phyloP scores from a whole-genome alignment of 2,329 filamentous ascomycete species.

The Aspergillus fructus region DNA sequence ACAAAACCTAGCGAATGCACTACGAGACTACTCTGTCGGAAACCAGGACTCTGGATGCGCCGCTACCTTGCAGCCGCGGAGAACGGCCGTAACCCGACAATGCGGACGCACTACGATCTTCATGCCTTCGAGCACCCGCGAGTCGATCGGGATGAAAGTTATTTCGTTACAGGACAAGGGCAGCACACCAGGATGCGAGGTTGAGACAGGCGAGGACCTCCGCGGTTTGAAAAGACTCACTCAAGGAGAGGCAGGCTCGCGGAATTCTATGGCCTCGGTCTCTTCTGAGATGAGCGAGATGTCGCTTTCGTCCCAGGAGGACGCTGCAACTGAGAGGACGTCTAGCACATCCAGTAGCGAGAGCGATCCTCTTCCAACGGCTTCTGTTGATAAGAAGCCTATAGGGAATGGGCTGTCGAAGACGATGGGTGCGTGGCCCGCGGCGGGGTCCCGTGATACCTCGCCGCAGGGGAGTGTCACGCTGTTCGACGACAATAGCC shows the following conservation, averaged over 20 bases:
- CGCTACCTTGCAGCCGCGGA: conserved; percentile 60
- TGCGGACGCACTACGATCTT: conserved; percentile 65
- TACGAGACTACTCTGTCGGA: conserved; percentile 65
- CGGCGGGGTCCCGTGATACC: conserved; percentile 39
- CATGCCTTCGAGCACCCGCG: conserved; percentile 64
- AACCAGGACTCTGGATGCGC: conserved; percentile 59
- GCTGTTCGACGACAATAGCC: conserved; percentile 57
- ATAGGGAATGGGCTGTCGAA: conserved; percentile 26
- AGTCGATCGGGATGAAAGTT: conserved; percentile 64
- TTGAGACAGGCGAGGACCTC: conserved; percentile 31
- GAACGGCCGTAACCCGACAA: conserved; percentile 60
- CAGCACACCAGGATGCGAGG: conserved; percentile 27
- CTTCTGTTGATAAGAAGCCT: conserved; percentile 31
- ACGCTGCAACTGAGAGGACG: conserved; percentile 13
- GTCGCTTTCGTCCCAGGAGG: conserved; percentile 35
- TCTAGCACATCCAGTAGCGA: conserved; percentile 22
- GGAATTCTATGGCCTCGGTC: conserved; percentile 36
- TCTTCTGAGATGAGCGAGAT: conserved; percentile 36
- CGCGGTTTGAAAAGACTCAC: conserved; percentile 1
- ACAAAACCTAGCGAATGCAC: conserved; percentile 56
- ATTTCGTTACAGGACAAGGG: conserved; percentile 52
- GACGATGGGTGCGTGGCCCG: conserved; percentile 36
- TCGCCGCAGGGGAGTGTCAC: conserved; percentile 59
- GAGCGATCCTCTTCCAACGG: conserved; percentile 29
- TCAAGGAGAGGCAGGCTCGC: conserved; percentile 12